Evolutionary conservation across 805 yeast genomes (phyloP).

Genomic region (Zygoascus ofunaensis): DNA sequence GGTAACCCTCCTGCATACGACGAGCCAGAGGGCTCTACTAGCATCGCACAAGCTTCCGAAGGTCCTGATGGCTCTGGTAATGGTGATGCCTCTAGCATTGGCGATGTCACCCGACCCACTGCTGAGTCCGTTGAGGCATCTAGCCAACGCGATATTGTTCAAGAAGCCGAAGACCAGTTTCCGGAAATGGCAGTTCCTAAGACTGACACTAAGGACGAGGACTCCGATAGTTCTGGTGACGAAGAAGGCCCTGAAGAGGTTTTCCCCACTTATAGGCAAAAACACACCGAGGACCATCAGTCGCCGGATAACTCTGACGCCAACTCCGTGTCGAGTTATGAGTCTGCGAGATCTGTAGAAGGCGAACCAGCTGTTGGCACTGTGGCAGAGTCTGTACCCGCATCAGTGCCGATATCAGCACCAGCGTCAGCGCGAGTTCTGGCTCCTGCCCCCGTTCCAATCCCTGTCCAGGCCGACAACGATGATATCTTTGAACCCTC

Average conservation of each 20-base stretch:
- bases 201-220: conserved; percentile 8
- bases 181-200: conserved; percentile 21
- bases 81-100: background rate
- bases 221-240: conserved; percentile 22
- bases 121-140: background rate
- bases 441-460: conserved; percentile 8
- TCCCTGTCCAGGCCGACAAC: conserved; percentile 3
- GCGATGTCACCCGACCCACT: too few species aligned
- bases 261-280: conserved; percentile 8
- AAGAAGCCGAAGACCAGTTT: background rate
- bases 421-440: conserved; percentile 5
- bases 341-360: background rate
- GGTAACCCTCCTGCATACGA: background rate
- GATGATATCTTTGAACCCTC: background rate
- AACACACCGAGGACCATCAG: conserved; percentile 5
- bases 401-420: background rate
- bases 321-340: conserved; percentile 4
- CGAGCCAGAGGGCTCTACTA: background rate
- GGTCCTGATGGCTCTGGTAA: background rate
- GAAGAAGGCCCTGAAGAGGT: conserved; percentile 24
- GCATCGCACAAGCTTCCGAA: background rate
- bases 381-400: conserved; percentile 18
- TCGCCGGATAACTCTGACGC: conserved; percentile 16
- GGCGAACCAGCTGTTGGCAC: conserved; percentile 2
- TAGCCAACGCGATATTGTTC: background rate